phyloP scores from a whole-genome alignment of 2,329 filamentous ascomycete species.

The Cryphonectria japonica region DNA sequence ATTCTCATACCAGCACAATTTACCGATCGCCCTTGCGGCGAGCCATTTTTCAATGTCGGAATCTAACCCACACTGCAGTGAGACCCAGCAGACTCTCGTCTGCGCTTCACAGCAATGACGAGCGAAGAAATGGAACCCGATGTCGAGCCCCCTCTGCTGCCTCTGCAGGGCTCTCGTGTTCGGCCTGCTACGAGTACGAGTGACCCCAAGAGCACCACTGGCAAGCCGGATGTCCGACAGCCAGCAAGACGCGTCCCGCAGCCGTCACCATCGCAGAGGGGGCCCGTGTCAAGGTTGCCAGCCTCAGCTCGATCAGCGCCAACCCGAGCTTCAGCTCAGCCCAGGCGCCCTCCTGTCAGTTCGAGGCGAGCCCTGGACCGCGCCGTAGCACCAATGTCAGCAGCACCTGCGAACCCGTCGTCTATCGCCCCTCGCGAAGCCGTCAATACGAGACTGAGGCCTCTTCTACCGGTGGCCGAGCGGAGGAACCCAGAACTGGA shows the following conservation, averaged over 20 bases:
- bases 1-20: constrained; percentile 2
- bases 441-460: constrained; percentile 37
- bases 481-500: constrained; percentile 49
- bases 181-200: constrained; percentile 11
- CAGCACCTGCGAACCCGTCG: not conserved
- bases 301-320: constrained; percentile 19
- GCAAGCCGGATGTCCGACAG: constrained; percentile 15
- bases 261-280: constrained; percentile 8
- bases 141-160: constrained; percentile 27
- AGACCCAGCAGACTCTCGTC: constrained; percentile 29
- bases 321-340: constrained; percentile 21
- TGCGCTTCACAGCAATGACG: constrained; percentile 28
- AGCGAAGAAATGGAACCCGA: constrained; percentile 30
- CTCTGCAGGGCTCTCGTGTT: constrained; percentile 24
- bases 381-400: not conserved
- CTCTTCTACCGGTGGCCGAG: constrained; percentile 52
- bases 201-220: constrained; percentile 2
- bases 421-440: constrained; percentile 22
- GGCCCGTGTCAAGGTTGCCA: constrained; percentile 19
- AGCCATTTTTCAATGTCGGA: constrained; percentile 13
- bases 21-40: not conserved
- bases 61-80: constrained; percentile 26
- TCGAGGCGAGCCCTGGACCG: constrained; percentile 16
- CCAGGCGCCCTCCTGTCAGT: constrained; percentile 21
- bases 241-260: constrained; percentile 17